Evolutionary conservation across 768 basidiomycete species (phyloP).

Genomic region (Boletellus ananiceps): DNA sequence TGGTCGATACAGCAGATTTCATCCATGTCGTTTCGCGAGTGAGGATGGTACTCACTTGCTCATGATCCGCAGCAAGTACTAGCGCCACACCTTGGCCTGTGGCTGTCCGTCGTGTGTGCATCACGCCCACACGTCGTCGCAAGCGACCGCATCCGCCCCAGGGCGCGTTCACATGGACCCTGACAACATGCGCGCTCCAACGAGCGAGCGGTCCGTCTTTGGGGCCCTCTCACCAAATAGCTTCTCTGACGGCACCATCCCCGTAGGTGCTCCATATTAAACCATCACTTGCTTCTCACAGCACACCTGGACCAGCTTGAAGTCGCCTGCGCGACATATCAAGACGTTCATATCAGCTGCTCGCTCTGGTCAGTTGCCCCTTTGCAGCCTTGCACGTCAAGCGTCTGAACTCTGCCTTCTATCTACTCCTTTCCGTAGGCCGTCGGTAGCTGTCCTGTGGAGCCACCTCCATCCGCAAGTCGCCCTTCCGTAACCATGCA

Average conservation of each 20-base stretch:
- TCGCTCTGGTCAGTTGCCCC: slow-evolving; percentile 7
- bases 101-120: too few relatives aligned
- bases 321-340: not conserved
- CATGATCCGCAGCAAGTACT: not conserved
- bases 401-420: not conserved
- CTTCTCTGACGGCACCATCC: not conserved
- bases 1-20: slow-evolving; percentile 23
- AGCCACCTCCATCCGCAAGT: not conserved
- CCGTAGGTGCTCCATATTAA: not conserved
- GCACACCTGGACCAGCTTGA: not conserved
- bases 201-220: slow-evolving; percentile 5
- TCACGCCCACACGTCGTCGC: too few relatives aligned
- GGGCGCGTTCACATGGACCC: not conserved
- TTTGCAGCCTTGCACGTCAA: not conserved
- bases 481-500: not conserved
- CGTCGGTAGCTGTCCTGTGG: slow-evolving; percentile 1
- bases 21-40: slow-evolving; percentile 8
- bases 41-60: slow-evolving; percentile 3
- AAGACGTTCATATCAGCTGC: not conserved
- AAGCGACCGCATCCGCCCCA: too few relatives aligned
- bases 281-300: not conserved
- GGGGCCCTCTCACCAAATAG: not conserved
- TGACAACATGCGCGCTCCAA: not conserved
- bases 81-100: too few relatives aligned
- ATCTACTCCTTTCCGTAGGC: not conserved